Evolutionary conservation across 306 rosid genomes (phyloP), one percentile per base, ranked within the genome.

Genomic region (Cicer chorassanicum): DNA sequence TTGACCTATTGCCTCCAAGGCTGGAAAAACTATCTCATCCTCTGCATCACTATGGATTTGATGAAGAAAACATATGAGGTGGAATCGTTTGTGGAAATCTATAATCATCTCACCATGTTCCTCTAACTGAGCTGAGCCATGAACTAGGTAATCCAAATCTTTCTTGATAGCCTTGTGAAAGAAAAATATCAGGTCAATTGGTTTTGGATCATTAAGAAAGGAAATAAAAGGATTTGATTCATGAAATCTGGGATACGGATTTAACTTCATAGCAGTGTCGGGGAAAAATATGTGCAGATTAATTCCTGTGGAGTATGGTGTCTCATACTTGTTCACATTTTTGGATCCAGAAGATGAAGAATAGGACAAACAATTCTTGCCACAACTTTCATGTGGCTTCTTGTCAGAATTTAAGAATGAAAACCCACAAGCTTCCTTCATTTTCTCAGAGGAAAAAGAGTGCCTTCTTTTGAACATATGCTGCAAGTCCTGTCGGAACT

Each of bases 1-100:
- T 75, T 86, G 80, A 49, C 91, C 92, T 74, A 75, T 94, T 68
- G 86, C 85, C 92, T 94, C 98, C 83, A 94, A 84, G 14, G 97
- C 98, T 54, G 97, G 98, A 82, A 94, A 94, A n/a, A 87, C 98
- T 64, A 94, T 84, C 82, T 90, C 88, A 57, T 94, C 98, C 82
- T 94, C 98, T 13, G 97, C 96, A 69, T 94, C 96, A 43, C 88
- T 88, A 72, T 91, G 98, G 66, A 91, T 86, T 85, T 86, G 96
- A 77, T 84, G 84, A 21, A 94, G 84, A 88, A 85, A 84, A 76
- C 57, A 76, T 51, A 94, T 79, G 78, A 94, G 89, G 51, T 74
- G 69, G 83, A 91, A 94, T 41, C 97, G 83, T 68, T 49, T 85
- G 16, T 48, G 60, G 81, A 94, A 91, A 61, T 90, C 92, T 76